Percentiles rank a stretch among this genome's conserved stretches.
phyloP scores from a whole-genome alignment of 2,329 filamentous ascomycete species.

The Talaromyces sp. region DNA sequence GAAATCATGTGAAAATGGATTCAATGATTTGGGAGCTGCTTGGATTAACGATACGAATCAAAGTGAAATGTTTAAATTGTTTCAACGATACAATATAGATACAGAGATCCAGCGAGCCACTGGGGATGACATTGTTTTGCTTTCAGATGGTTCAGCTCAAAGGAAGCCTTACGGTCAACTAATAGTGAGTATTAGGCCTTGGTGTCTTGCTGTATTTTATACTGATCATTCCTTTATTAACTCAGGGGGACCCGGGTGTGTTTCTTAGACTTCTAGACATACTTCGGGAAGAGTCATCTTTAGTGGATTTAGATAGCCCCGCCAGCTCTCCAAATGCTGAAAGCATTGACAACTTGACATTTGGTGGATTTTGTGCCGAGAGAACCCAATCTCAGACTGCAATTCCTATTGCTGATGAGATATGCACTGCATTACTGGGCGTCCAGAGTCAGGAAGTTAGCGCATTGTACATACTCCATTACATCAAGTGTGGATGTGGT shows the following conservation, averaged over 20 bases:
- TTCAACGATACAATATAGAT: slow-evolving; percentile 23
- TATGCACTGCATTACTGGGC: slow-evolving; percentile 45
- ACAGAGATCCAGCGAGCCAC: slow-evolving; percentile 30
- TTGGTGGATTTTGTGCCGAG: neutral
- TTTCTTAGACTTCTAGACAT: neutral
- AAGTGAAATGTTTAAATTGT: slow-evolving; percentile 18
- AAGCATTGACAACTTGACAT: neutral
- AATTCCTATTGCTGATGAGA: slow-evolving; percentile 42
- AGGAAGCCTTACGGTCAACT: neutral
- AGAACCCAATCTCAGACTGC: slow-evolving; percentile 20
- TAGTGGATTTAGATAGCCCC: slow-evolving; percentile 8
- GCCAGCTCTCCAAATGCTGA: slow-evolving; percentile 3
- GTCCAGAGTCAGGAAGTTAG: slow-evolving; percentile 53
- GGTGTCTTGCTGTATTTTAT: too few relatives aligned
- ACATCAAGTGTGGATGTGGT: slow-evolving; percentile 56
- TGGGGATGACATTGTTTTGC: slow-evolving; percentile 34
- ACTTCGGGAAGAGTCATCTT: neutral
- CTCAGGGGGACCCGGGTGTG: neutral
- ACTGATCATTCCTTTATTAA: neutral
- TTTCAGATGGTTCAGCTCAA: slow-evolving; percentile 1
- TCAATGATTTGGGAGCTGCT: slow-evolving; percentile 38
- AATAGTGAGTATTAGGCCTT: too few relatives aligned
- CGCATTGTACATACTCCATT: slow-evolving; percentile 58
- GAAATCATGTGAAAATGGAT: slow-evolving; percentile 24
- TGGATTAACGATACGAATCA: slow-evolving; percentile 40